Evolutionary conservation across 2,329 filamentous ascomycete genomes (phyloP).

Genomic region (Tolypocladium album): DNA sequence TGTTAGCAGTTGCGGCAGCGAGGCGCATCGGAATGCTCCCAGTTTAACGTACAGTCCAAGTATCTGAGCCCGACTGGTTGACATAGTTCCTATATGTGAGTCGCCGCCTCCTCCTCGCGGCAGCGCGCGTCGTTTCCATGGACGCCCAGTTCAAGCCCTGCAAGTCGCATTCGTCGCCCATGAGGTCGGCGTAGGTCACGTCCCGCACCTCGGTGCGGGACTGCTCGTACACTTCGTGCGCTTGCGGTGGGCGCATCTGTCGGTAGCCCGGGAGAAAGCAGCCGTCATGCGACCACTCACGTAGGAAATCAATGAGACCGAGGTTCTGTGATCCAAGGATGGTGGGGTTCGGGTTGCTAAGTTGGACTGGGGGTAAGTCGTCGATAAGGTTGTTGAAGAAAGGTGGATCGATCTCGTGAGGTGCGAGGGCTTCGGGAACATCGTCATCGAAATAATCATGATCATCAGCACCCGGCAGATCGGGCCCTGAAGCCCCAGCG

Average conservation of each 20-base stretch:
- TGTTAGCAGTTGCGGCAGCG: not conserved
- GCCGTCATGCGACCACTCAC: slow-evolving; percentile 32
- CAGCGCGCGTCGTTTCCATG: slow-evolving; percentile 37
- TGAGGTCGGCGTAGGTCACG: slow-evolving; percentile 33
- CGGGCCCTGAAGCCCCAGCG: not conserved
- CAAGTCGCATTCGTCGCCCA: slow-evolving; percentile 45
- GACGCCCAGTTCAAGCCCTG: slow-evolving; percentile 49
- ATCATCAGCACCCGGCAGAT: not conserved
- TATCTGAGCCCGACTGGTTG: slow-evolving; percentile 37
- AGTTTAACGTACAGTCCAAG: slow-evolving; percentile 32
- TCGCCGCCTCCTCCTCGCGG: slow-evolving; percentile 36
- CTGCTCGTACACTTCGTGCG: slow-evolving; percentile 21
- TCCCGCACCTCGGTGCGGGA: slow-evolving; percentile 9
- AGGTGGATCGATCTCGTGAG: not conserved
- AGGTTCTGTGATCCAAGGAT: slow-evolving; percentile 38
- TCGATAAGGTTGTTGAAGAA: not conserved
- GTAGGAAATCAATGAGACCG: slow-evolving; percentile 37
- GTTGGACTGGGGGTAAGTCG: slow-evolving; percentile 8
- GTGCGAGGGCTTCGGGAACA: not conserved
- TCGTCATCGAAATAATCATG: not conserved
- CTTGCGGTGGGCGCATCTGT: slow-evolving; percentile 12
- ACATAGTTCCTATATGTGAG: slow-evolving; percentile 47
- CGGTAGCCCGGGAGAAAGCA: slow-evolving; percentile 13
- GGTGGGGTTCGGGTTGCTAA: slow-evolving; percentile 22
- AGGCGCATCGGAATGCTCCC: not conserved